phyloP scores from a whole-genome alignment of 2,329 filamentous ascomycete species.

The Fonsecaea nubica region DNA sequence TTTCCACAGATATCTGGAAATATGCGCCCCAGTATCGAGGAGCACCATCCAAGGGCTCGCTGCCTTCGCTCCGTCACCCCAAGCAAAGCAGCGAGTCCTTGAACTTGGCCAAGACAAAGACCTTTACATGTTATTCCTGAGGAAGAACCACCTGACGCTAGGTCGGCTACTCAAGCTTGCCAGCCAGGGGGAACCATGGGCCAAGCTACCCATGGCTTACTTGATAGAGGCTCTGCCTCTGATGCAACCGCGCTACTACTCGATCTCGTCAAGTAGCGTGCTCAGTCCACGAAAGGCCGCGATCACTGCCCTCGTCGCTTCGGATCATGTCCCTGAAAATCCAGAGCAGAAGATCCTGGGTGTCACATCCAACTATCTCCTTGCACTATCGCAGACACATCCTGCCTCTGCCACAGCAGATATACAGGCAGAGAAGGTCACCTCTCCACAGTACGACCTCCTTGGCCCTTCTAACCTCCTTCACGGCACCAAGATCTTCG shows the following conservation, averaged over 20 bases:
- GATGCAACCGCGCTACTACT: slow-evolving; percentile 34
- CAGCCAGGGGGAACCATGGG: slow-evolving; percentile 46
- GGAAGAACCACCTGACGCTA: slow-evolving; percentile 73
- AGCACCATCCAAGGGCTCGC: slow-evolving; percentile 83
- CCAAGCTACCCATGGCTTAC: slow-evolving; percentile 29
- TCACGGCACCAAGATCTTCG: slow-evolving; percentile 10
- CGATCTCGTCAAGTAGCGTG: slow-evolving; percentile 31
- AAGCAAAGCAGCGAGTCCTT: slow-evolving; percentile 78
- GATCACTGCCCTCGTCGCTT: slow-evolving; percentile 29
- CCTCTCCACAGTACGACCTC: slow-evolving; percentile 10
- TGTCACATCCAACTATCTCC: slow-evolving; percentile 26
- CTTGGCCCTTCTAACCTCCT: background rate
- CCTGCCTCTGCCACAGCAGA: background rate
- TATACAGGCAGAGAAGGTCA: background rate
- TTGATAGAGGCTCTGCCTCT: slow-evolving; percentile 30
- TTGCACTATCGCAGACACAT: slow-evolving; percentile 13
- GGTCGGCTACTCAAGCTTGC: slow-evolving; percentile 58
- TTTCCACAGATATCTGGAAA: slow-evolving; percentile 88
- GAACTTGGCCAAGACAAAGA: slow-evolving; percentile 85
- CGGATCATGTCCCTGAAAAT: slow-evolving; percentile 8
- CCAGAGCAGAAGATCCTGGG: slow-evolving; percentile 13
- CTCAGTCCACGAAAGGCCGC: slow-evolving; percentile 21
- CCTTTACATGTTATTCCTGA: slow-evolving; percentile 79
- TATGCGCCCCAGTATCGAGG: slow-evolving; percentile 86
- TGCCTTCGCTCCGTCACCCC: slow-evolving; percentile 76